Evolutionary conservation across 495 filamentous ascomycete species (phyloP).

Genomic region (Daldinia loculata): DNA sequence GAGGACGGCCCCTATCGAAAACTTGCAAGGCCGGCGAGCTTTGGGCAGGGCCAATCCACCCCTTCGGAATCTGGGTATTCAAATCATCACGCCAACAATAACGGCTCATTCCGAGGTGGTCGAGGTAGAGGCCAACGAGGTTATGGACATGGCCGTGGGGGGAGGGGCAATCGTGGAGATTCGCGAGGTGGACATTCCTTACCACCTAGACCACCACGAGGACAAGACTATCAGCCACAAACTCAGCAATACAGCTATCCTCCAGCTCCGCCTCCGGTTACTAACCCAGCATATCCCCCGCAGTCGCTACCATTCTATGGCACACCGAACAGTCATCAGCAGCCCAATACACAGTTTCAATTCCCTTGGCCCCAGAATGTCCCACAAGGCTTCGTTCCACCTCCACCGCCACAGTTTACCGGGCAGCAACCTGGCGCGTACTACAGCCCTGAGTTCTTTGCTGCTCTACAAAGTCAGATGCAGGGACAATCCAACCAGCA

Average conservation of each 20-base stretch:
- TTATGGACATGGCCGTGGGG: conserved; percentile 50
- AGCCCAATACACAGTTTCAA: conserved; percentile 28
- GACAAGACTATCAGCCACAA: conserved; percentile 44
- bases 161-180: conserved; percentile 47
- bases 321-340: conserved; percentile 33
- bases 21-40: conserved; percentile 67
- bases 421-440: conserved; percentile 49
- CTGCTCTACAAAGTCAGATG: conserved; percentile 54
- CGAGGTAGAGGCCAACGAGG: conserved; percentile 59
- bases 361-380: conserved; percentile 42
- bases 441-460: conserved; percentile 72
- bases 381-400: conserved; percentile 41
- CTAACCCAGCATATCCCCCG: conserved; percentile 27
- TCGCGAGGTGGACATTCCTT: conserved; percentile 49
- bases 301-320: conserved; percentile 35
- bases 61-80: conserved; percentile 43
- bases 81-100: conserved; percentile 34
- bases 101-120: conserved; percentile 55
- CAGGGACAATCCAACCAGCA: conserved; percentile 56
- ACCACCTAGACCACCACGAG: conserved; percentile 43
- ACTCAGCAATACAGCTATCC: conserved; percentile 37
- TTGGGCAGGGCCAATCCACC: conserved; percentile 51
- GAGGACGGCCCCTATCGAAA: conserved; percentile 75
- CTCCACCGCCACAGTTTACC: conserved; percentile 43
- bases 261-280: conserved; percentile 22